Conservation (phyloP, 345 rosid species). For the Durio zibethinus region DNA sequence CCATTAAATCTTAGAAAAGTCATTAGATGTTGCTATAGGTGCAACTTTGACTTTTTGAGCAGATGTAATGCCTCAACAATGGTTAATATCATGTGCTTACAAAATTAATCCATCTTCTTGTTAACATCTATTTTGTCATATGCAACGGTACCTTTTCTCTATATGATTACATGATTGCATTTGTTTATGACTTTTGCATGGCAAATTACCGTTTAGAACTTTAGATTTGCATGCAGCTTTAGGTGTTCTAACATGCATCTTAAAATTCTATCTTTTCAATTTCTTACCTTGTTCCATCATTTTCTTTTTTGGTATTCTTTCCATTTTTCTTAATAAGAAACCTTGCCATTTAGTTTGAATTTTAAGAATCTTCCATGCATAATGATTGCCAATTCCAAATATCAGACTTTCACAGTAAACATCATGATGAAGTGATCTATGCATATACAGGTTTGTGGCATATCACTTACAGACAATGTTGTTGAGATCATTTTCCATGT, state of each 20-base stretch:
- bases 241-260: not conserved
- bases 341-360: not conserved
- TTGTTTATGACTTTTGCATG: not conserved
- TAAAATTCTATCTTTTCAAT: not conserved
- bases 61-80: not conserved
- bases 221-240: not conserved
- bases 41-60: not conserved
- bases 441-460: conserved; percentile 59
- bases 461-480: conserved; percentile 59
- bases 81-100: not conserved
- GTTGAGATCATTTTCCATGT: conserved; percentile 71
- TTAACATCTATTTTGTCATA: not conserved
- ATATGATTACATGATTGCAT: not conserved
- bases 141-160: not conserved
- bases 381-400: conserved; percentile 7
- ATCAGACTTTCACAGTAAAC: too few relatives aligned
- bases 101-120: not conserved
- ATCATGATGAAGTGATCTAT: not conserved
- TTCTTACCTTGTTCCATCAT: not conserved
- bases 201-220: not conserved
- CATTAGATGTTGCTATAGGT: not conserved
- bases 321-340: not conserved
- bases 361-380: not conserved
- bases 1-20: not conserved
- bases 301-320: not conserved